These are phyloP conservation scores for Abortiporus biennis DNA, from an alignment of 1,284 basidiomycete species.

Conservation along the genomic window DNA sequence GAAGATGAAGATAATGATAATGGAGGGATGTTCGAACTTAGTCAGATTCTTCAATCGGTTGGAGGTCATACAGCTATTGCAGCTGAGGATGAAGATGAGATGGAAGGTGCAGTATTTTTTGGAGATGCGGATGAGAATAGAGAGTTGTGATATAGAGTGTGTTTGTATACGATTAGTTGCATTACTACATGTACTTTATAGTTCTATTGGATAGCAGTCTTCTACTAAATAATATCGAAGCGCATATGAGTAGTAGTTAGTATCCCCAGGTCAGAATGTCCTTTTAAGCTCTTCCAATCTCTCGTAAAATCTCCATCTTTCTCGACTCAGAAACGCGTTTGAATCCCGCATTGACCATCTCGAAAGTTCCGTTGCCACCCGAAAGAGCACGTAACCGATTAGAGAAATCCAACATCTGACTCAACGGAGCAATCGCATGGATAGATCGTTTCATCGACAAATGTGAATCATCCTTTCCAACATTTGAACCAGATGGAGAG, in stretches of 20 bases:
- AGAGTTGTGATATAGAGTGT: slow-evolving; percentile 47
- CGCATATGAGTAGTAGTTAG: slow-evolving; percentile 5
- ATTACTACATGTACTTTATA: not conserved
- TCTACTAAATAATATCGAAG: slow-evolving; percentile 5
- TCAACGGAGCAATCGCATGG: slow-evolving; percentile 68
- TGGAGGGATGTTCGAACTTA: slow-evolving; percentile 65
- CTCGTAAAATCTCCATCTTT: slow-evolving; percentile 62
- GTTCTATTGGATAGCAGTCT: not conserved
- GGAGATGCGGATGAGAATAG: slow-evolving; percentile 73
- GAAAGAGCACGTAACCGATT: slow-evolving; percentile 73
- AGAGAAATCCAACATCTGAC: slow-evolving; percentile 77
- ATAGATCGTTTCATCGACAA: slow-evolving; percentile 51
- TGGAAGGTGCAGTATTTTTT: slow-evolving; percentile 67
- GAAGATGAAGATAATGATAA: slow-evolving; percentile 27
- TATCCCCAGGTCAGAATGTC: slow-evolving; percentile 9
- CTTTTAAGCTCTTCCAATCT: slow-evolving; percentile 63
- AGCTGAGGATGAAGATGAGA: slow-evolving; percentile 69
- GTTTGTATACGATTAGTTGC: not conserved
- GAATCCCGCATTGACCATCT: slow-evolving; percentile 76
- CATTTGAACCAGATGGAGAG: slow-evolving; percentile 52
- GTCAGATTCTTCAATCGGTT: slow-evolving; percentile 58
- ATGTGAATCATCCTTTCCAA: slow-evolving; percentile 21
- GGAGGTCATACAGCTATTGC: slow-evolving; percentile 47
- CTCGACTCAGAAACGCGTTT: slow-evolving; percentile 53
- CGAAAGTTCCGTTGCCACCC: slow-evolving; percentile 77